Evolutionary conservation across 768 basidiomycete species (phyloP).

Genomic region (Pleurotus djamor): DNA sequence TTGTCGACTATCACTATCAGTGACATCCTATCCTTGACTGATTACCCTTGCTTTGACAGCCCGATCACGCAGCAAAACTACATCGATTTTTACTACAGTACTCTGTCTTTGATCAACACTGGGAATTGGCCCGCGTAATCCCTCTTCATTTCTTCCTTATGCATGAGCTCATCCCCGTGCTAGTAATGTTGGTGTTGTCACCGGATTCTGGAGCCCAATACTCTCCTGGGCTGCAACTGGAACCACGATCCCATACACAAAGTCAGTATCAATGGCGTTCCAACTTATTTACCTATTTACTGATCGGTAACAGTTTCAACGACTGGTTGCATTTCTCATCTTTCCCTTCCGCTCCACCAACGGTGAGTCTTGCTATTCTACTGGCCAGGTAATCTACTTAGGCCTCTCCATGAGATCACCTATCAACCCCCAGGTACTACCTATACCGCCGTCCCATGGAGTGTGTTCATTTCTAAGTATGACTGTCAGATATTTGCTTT

Average conservation of each 20-base stretch:
- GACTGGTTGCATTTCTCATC: constrained; percentile 13
- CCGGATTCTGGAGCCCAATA: constrained; percentile 8
- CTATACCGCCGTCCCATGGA: constrained; percentile 7
- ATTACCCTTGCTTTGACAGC: not conserved
- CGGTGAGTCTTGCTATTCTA: not conserved
- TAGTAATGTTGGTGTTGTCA: not conserved
- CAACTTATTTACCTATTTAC: not conserved
- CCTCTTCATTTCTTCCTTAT: too few relatives aligned
- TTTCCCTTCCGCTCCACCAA: constrained; percentile 1
- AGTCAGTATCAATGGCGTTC: not conserved
- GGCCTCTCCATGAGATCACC: not conserved
- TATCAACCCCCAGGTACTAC: not conserved
- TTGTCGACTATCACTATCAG: not conserved
- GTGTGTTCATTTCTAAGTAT: not conserved
- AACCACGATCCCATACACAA: constrained; percentile 8
- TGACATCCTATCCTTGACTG: not conserved
- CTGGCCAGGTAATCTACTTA: not conserved
- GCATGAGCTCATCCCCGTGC: not conserved
- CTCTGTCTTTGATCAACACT: constrained; percentile 7
- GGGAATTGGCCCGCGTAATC: constrained; percentile 8
- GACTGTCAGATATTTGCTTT: too few relatives aligned
- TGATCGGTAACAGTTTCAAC: constrained; percentile 5
- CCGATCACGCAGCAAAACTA: constrained; percentile 18
- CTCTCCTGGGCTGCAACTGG: constrained; percentile 11
- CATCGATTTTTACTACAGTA: constrained; percentile 15